These are phyloP conservation scores for Vicia villosa DNA, from an alignment of 306 rosid species.

Conservation along the genomic window DNA sequence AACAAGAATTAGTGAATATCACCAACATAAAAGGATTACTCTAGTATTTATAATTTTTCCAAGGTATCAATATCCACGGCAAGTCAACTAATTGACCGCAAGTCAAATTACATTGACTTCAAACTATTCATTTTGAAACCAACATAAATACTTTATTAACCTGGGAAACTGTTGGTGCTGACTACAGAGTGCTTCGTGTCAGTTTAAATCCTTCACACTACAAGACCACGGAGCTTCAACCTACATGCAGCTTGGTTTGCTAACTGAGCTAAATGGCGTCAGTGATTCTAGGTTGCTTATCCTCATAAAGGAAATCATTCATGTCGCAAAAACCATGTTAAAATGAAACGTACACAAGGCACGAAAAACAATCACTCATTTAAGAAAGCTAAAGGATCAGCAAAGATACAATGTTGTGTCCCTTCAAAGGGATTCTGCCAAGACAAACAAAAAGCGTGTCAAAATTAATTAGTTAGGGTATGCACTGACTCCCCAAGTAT, in stretches of 20 bases:
- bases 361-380: slow-evolving; percentile 12
- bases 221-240: neutral
- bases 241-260: neutral
- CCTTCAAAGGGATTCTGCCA: neutral
- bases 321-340: neutral
- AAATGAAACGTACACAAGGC: neutral
- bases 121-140: neutral
- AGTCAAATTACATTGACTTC: slow-evolving; percentile 14
- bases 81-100: neutral
- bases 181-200: neutral
- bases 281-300: slow-evolving; percentile 13
- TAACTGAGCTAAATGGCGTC: neutral
- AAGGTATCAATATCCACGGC: neutral
- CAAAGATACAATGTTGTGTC: neutral
- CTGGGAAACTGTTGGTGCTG: neutral
- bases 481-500: neutral
- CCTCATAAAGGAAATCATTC: neutral
- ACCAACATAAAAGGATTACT: neutral
- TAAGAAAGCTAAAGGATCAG: slow-evolving; percentile 14
- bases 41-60: neutral
- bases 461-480: neutral
- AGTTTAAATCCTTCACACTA: neutral
- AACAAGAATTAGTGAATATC: neutral
- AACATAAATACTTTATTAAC: slow-evolving; percentile 16
- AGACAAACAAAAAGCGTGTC: slow-evolving; percentile 19